Conservation (phyloP, 2,329 filamentous ascomycete species). For the Cercospora berteroae region DNA sequence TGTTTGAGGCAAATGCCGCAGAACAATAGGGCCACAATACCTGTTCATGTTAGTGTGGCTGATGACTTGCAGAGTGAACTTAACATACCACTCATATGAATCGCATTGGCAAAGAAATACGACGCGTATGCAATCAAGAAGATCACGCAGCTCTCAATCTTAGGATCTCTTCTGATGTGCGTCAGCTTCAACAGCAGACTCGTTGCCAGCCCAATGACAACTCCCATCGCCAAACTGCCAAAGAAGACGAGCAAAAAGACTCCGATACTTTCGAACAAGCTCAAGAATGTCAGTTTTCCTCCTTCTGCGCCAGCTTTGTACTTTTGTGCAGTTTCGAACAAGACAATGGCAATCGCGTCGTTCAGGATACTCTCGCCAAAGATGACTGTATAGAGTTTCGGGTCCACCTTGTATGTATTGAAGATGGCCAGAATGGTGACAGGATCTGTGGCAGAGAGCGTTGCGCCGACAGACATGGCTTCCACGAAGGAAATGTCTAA, state of each 20-base stretch:
- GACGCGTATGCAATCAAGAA: constrained; percentile 92
- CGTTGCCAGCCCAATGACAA: constrained; percentile 80
- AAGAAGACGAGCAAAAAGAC: constrained; percentile 97
- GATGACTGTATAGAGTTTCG: constrained; percentile 96
- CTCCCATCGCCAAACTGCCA: constrained; percentile 84
- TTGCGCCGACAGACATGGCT: constrained; percentile 93
- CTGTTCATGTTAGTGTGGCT: constrained; percentile 45
- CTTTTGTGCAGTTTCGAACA: constrained; percentile 95
- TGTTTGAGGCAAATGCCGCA: constrained; percentile 98
- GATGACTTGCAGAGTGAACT: neutral
- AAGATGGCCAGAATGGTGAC: constrained; percentile 98
- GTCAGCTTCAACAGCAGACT: constrained; percentile 92
- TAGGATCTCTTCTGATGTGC: constrained; percentile 84
- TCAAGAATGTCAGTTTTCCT: constrained; percentile 71
- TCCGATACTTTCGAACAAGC: constrained; percentile 85
- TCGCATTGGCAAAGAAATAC: constrained; percentile 96
- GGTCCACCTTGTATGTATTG: constrained; percentile 98
- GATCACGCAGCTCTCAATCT: constrained; percentile 94
- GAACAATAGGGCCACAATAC: constrained; percentile 94
- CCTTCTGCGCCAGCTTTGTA: constrained; percentile 74
- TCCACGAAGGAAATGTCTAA: constrained; percentile 88
- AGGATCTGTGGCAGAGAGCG: constrained; percentile 92
- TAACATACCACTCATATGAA: constrained; percentile 85
- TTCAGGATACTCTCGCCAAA: constrained; percentile 98
- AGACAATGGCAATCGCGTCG: constrained; percentile 95